phyloP scores from a whole-genome alignment of 345 rosid genomes.

The Moricandia arvensis region DNA sequence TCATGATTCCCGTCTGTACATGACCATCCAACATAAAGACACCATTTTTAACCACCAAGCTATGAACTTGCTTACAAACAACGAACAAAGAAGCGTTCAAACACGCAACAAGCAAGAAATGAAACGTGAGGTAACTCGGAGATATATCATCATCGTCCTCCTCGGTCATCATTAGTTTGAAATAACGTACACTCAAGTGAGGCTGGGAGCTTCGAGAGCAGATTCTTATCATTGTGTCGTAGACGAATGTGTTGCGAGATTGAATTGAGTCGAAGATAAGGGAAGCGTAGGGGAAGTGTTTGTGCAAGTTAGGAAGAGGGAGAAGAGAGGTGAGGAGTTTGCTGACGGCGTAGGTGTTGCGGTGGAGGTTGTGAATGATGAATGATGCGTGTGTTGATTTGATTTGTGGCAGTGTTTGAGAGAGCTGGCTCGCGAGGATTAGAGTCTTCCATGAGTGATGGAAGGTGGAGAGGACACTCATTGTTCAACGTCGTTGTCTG shows the following conservation, averaged over 20 bases:
- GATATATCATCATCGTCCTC: not conserved
- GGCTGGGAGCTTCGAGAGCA: conserved; percentile 43
- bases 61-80: conserved; percentile 45
- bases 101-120: conserved; percentile 45
- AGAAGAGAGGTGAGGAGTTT: conserved; percentile 45
- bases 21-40: conserved; percentile 45
- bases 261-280: conserved; percentile 40
- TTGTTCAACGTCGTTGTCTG: not conserved
- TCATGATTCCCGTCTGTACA: conserved; percentile 46
- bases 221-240: conserved; percentile 51
- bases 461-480: conserved; percentile 30
- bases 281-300: conserved; percentile 45
- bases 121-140: conserved; percentile 51
- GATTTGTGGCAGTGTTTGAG: conserved; percentile 37
- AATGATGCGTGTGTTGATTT: conserved; percentile 43
- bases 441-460: conserved; percentile 41
- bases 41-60: conserved; percentile 51
- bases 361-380: conserved; percentile 42
- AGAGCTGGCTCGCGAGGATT: conserved; percentile 37
- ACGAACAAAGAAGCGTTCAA: conserved; percentile 30
- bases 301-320: conserved; percentile 33
- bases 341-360: conserved; percentile 45
- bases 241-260: conserved; percentile 38
- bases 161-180: conserved; percentile 40
- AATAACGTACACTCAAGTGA: conserved; percentile 42